Conservation (phyloP, 1,284 basidiomycete genomes). For the Laetiporus sulphureus region DNA sequence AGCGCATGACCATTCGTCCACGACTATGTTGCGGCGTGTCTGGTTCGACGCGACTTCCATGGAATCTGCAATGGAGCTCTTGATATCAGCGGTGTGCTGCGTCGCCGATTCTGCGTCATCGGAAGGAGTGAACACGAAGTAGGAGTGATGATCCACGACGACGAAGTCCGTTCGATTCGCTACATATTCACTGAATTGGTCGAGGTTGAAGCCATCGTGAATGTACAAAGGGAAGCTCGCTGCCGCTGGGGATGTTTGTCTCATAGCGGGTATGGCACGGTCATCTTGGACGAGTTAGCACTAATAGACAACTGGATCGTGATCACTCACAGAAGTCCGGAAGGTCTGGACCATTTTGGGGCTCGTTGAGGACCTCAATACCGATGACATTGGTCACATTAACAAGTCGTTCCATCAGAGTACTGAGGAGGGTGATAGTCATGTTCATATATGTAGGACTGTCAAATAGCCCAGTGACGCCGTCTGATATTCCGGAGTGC, state of each 20-base stretch:
- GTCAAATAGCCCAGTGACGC: conserved; percentile 49
- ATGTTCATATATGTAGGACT: conserved; percentile 44
- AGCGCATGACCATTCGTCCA: conserved; percentile 73
- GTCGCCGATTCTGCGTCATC: conserved; percentile 41
- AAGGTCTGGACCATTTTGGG: conserved; percentile 41
- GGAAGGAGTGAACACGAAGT: conserved; percentile 56
- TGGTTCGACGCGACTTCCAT: conserved; percentile 34
- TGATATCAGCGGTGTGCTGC: conserved; percentile 43
- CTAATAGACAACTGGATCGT: conserved; percentile 1
- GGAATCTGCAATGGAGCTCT: conserved; percentile 33
- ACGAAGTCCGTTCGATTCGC: conserved; percentile 58
- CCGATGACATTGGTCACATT: conserved; percentile 71
- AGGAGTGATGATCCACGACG: conserved; percentile 73
- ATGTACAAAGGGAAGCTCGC: conserved; percentile 61
- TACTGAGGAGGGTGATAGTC: conserved; percentile 54
- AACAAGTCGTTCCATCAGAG: conserved; percentile 48
- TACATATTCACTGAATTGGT: conserved; percentile 49
- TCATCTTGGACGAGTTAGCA: conserved; percentile 30
- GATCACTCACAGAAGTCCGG: conserved; percentile 44
- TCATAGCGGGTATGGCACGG: conserved; percentile 48
- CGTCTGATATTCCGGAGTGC: conserved; percentile 71
- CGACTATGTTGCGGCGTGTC: conserved; percentile 53
- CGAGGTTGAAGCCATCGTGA: conserved; percentile 68
- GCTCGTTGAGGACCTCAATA: conserved; percentile 76
- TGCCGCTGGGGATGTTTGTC: conserved; percentile 39